Base-by-base conservation (phyloP, 768 basidiomycete genomes). In the Boletus rufocinnamomeus region DNA sequence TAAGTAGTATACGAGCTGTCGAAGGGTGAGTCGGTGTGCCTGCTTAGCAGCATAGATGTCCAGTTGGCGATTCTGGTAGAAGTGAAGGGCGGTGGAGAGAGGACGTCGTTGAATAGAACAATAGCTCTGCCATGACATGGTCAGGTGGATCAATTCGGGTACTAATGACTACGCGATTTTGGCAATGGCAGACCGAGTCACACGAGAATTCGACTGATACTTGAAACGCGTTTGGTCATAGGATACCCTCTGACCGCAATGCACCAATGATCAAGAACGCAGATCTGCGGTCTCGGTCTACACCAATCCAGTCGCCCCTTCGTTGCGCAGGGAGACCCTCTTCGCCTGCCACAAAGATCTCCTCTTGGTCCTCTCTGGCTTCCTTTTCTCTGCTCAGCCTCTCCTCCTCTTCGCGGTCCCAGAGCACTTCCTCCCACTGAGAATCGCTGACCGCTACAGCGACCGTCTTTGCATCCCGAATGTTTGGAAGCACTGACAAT, bases 51-150 rank as follows among this genome's bases (percentile, higher is more conserved):
- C 91, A 80, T 89, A 92, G 2, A 87, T 74, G 65, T 94, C 92
- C 50, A 94, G 74, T 56, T 92, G 90, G 65, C 82, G 82, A 63
- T 93, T 94, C 66, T 89, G 87, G 67, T 94, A 94, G 68, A 94
- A 94, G 63, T 84, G 82, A 19, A 80, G 73, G 19, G 82, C 77
- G 17, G 81, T 78, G 14, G 76, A 75, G 57, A 72, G 65, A 7
- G 56, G 45, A 11, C 74, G 74, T 37, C 50, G 64, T 35, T 34
- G 57, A 52, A 44, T 57, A 48, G 60, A 49, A 52, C 45, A n/a
- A 37, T 34, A 52, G 28, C 58, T n/a, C 52, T 56, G 67, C 64
- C 65, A 68, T 57, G 60, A 65, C 72, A 75, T 73, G 57, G 52
- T 66, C 54, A 54, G 54, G 49, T 44, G 38, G 13, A 32, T 49